phyloP scores from a whole-genome alignment of 2,329 filamentous ascomycete genomes.

The Clarireedia paspali region DNA sequence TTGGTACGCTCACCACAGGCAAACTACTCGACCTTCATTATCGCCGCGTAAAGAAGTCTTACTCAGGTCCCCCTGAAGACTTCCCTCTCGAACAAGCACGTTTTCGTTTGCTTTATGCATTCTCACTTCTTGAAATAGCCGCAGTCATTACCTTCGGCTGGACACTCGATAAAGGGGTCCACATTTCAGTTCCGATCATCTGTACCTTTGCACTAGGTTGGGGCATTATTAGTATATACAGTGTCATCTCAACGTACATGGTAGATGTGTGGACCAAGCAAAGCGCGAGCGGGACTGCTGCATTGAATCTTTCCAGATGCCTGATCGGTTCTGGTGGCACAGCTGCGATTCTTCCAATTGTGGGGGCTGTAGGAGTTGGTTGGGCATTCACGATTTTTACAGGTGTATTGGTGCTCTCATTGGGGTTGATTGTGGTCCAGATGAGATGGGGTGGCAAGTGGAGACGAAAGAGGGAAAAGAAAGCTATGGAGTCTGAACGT shows the following conservation, averaged over 20 bases:
- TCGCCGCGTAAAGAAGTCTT: conserved; percentile 33
- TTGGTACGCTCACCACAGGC: conserved; percentile 40
- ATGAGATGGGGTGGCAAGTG: conserved; percentile 32
- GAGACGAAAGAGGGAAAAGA: conserved; percentile 26
- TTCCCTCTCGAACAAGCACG: conserved; percentile 35
- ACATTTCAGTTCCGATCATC: conserved; percentile 29
- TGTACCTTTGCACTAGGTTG: conserved; percentile 31
- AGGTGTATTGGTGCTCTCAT: conserved; percentile 32
- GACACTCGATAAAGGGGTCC: conserved; percentile 26
- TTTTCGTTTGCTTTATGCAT: conserved; percentile 30
- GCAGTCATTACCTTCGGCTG: conserved; percentile 32
- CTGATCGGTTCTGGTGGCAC: conserved; percentile 29
- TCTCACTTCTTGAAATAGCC: conserved; percentile 31
- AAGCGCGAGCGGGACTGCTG: conserved; percentile 30
- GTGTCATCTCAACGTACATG: conserved; percentile 28
- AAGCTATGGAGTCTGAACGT: not conserved
- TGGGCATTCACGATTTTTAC: conserved; percentile 22
- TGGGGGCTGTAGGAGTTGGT: conserved; percentile 23
- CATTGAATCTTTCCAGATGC: conserved; percentile 31
- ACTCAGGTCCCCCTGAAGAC: conserved; percentile 20
- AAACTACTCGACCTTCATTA: conserved; percentile 61
- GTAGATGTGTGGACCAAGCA: conserved; percentile 30
- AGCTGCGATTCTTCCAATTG: conserved; percentile 21
- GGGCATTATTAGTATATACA: conserved; percentile 30
- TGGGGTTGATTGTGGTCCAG: conserved; percentile 32